Conservation (phyloP, 192 early-diverging fungal genomes). For the Borealophlyctis nickersoniae region DNA sequence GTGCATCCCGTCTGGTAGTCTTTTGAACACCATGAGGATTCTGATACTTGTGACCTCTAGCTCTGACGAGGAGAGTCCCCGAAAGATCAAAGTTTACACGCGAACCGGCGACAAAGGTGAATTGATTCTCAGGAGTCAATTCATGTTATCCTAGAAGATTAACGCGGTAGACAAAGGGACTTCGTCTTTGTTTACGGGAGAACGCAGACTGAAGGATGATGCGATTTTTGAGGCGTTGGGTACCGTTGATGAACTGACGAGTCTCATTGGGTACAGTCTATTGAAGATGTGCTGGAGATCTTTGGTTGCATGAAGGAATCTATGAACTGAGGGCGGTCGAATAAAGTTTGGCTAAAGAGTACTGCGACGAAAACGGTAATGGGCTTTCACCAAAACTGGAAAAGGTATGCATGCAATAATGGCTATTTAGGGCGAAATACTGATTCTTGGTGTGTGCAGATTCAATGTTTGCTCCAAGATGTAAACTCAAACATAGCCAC, state of each 20-base stretch:
- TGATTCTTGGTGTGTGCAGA: slow-evolving; percentile 46
- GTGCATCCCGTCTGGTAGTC: no score
- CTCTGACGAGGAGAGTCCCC: slow-evolving; percentile 21
- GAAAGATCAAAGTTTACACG: slow-evolving; percentile 77
- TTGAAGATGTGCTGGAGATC: slow-evolving; percentile 85
- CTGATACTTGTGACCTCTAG: slow-evolving; percentile 2
- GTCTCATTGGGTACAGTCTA: slow-evolving; percentile 61
- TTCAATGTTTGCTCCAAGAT: slow-evolving; percentile 90
- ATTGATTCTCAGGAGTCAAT: neutral
- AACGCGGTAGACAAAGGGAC: slow-evolving; percentile 66
- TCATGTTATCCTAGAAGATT: neutral
- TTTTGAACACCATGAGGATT: no score
- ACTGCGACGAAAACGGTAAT: slow-evolving; percentile 50
- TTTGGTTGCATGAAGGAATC: slow-evolving; percentile 90
- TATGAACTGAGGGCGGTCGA: slow-evolving; percentile 62
- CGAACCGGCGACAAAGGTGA: slow-evolving; percentile 88
- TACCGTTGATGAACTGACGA: slow-evolving; percentile 81
- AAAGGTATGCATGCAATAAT: slow-evolving; percentile 33
- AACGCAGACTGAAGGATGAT: slow-evolving; percentile 85
- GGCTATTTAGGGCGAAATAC: neutral
- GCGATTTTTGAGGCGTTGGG: slow-evolving; percentile 89
- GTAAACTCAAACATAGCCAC: slow-evolving; percentile 91
- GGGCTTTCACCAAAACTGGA: slow-evolving; percentile 47
- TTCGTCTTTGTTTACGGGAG: slow-evolving; percentile 85
- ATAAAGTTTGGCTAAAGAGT: slow-evolving; percentile 50